Conservation (phyloP, 257 asterid genomes). For the Scutellaria galericulata region DNA sequence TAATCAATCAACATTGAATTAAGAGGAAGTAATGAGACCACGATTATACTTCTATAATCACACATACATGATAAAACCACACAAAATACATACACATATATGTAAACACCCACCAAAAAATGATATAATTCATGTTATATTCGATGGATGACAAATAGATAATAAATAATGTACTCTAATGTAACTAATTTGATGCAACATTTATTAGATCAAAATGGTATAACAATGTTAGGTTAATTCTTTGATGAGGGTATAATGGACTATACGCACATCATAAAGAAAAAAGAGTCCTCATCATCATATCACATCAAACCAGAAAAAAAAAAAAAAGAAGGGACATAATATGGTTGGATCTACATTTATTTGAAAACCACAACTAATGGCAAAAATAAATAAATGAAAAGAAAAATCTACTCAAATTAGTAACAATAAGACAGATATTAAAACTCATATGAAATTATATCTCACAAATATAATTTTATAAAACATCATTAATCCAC, state of each 20-base stretch:
- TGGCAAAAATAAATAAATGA: background rate
- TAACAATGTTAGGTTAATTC: background rate
- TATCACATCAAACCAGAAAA: constrained; percentile 26
- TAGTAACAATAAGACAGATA: too few species aligned
- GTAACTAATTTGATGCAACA: too few species aligned
- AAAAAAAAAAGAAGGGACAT: background rate
- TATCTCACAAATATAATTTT: too few species aligned
- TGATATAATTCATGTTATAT: too few species aligned
- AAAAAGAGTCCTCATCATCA: background rate
- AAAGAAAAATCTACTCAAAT: background rate
- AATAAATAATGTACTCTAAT: too few species aligned
- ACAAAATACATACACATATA: too few species aligned
- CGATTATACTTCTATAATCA: background rate
- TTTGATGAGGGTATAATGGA: constrained; percentile 10
- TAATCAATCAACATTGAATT: background rate
- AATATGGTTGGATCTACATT: constrained; percentile 21
- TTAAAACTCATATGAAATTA: too few species aligned
- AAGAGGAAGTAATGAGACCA: background rate
- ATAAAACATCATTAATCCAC: too few species aligned
- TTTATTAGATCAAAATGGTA: background rate
- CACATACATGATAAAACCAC: too few species aligned
- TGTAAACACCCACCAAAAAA: too few species aligned
- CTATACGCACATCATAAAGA: background rate
- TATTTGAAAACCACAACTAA: background rate
- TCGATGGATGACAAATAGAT: too few species aligned